Evolutionary conservation across 768 basidiomycete genomes (phyloP), one percentile per base, ranked within the genome.

Genomic region (Mycena maculata): DNA sequence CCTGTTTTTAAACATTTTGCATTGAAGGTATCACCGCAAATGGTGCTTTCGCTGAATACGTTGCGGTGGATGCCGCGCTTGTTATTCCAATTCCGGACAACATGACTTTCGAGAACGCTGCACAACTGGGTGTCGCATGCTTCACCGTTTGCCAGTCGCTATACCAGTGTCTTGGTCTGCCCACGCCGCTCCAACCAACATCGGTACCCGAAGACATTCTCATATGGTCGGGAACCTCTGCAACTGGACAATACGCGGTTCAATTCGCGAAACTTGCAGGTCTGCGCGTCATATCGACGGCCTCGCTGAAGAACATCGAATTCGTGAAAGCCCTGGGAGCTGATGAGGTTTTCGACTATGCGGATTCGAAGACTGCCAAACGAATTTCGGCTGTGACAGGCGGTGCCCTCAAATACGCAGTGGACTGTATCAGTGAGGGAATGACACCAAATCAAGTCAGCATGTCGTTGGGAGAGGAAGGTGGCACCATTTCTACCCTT

Each of bases 241-340:
- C 75, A 5, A 77, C 79, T n/a, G 81, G 81, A 0, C 72, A 74
- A 30, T 78, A 71, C 62, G 81, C 81, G 0, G 75, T 86, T 20
- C 80, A 83, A 67, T 77, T 86, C 18, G 80, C 81, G 2, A 79
- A 80, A 38, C 72, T 81, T 4, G 71, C 81, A 0, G 86, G 85
- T 18, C 77, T 84, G 63, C 78, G 78, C 27, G 81, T 86, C 49
- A 76, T 84, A 22, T 79, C 85, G 9, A 84, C 83, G 25, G 79
- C 83, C 5, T 85, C 84, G 0, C 75, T 79, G 18, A 68, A 72
- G 36, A 83, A 84, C 66, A 75, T 77, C 48, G 76, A 74, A 0
- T 71, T 81, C 20, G 68, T 85, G 22, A 78, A 77, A 45, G 65
- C 73, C 1, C 72, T 83, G 11, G 85, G 86, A 5, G 86, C 86